Evolutionary conservation across 192 early-diverging fungal genomes (phyloP), one percentile per base, ranked within the genome.

Genomic region (Rhizophagus clarus): DNA sequence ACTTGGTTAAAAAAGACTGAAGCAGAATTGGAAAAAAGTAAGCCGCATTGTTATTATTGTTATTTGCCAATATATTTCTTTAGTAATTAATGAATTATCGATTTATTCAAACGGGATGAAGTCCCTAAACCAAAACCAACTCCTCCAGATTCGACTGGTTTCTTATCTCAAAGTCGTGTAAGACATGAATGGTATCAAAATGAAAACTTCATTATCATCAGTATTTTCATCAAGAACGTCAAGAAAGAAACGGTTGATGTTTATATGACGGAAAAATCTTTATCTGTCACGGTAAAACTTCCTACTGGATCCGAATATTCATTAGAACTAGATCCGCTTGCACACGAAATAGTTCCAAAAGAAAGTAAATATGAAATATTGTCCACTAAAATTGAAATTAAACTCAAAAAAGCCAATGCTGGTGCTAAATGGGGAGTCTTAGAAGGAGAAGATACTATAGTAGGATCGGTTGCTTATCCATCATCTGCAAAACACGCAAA

Each of bases 151-250:
- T 72, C 81, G 5, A 42, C 77, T 72, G 40, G 34, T 32, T 72
- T 74, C 28, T 61, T 78, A 40, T 68, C 64, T 71, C 63, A 79
- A 77, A 62, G 82, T 83, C 68, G 80, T 37, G 79, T 83, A 32
- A 40, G 97, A 79, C 96, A 98, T 79, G 97, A 99, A 86, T 98
- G 97, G 97, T 98, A 94, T 86, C 98, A 99, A 84, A 99, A 93
- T 80, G 98, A 98, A 76, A 82, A 87, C 31, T 91, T 84, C 84
- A 93, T 99, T 40, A 96, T 92, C 15, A 83, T 99, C 51, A 90
- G 93, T 61, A 88, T 99, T 60, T 98, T 98, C 82, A 92, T 96
- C 86, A 98, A 97, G 88, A 93, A 94, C 26, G 85, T 93, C 42
- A 91, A 92, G 79, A 84, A 89, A 76, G 95, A 95, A 4, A 81